A percentile compares a stretch with the other conserved stretches of the same genome.
phyloP scores from a whole-genome alignment of 2,329 filamentous ascomycete genomes.

The Aspergillus bombycis region DNA sequence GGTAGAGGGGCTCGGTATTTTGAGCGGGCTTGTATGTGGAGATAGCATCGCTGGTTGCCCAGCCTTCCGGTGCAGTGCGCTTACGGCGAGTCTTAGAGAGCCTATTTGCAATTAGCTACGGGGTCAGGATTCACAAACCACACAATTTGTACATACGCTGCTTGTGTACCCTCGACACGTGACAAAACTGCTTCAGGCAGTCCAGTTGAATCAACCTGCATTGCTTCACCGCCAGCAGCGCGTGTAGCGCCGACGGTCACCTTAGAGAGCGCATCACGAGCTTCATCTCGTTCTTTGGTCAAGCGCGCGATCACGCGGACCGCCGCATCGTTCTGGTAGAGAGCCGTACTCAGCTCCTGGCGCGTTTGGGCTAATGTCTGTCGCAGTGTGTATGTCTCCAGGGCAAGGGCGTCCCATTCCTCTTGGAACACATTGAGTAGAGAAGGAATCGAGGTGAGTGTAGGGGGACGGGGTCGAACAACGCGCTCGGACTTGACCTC shows the following conservation, averaged over 20 bases:
- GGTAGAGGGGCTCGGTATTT: slow-evolving; percentile 61
- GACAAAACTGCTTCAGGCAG: slow-evolving; percentile 72
- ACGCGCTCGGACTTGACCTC: slow-evolving; percentile 81
- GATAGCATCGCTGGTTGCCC: slow-evolving; percentile 77
- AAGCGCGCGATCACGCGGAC: slow-evolving; percentile 89
- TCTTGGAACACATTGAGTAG: slow-evolving; percentile 94
- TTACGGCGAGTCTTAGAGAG: slow-evolving; percentile 88
- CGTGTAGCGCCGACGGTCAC: slow-evolving; percentile 69
- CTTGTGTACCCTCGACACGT: slow-evolving; percentile 78
- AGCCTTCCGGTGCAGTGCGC: slow-evolving; percentile 80
- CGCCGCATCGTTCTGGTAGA: slow-evolving; percentile 98
- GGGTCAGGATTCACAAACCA: background rate
- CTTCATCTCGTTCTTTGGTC: slow-evolving; percentile 90
- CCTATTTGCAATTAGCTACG: slow-evolving; percentile 50
- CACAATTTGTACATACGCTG: slow-evolving; percentile 62
- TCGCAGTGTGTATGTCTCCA: slow-evolving; percentile 89
- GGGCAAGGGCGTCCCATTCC: slow-evolving; percentile 92
- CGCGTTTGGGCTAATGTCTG: slow-evolving; percentile 87
- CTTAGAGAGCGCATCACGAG: slow-evolving; percentile 83
- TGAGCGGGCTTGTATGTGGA: slow-evolving; percentile 59
- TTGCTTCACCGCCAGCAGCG: slow-evolving; percentile 70
- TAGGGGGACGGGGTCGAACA: slow-evolving; percentile 86
- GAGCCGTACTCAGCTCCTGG: slow-evolving; percentile 88
- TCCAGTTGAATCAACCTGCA: slow-evolving; percentile 85
- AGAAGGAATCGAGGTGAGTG: slow-evolving; percentile 93